Conservation (phyloP, 2,329 filamentous ascomycete genomes). For the Paraconiothyrium sp. region DNA sequence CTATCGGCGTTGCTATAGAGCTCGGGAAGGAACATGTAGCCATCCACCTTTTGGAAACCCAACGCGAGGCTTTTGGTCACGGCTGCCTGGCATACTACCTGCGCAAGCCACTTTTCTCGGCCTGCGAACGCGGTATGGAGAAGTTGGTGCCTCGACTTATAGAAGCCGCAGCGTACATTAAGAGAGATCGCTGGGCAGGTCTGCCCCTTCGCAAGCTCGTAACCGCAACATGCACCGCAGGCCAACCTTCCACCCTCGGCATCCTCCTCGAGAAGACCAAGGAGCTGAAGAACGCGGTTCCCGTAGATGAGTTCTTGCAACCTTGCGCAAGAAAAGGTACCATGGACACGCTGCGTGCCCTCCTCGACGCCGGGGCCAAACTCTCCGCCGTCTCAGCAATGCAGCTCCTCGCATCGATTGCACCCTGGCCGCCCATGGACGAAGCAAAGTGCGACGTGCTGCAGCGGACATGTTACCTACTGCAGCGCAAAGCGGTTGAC, state of each 20-base stretch:
- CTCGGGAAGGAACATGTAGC: background rate
- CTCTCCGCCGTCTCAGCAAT: background rate
- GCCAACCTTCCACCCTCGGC: background rate
- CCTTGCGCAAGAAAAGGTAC: background rate
- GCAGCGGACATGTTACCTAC: background rate
- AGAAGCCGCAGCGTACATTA: background rate
- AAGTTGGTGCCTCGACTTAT: background rate
- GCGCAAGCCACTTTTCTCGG: background rate
- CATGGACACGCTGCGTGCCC: background rate
- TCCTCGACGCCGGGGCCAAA: background rate
- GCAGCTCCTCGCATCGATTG: constrained; percentile 1
- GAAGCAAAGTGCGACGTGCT: background rate
- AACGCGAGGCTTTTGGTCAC: background rate
- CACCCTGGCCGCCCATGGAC: background rate
- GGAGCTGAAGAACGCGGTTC: background rate
- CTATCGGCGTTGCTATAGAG: background rate
- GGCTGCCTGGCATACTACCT: background rate
- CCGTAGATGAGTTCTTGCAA: background rate
- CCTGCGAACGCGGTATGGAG: background rate
- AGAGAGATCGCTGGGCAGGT: background rate
- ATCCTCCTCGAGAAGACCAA: constrained; percentile 1
- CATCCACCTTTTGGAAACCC: background rate
- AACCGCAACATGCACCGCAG: background rate
- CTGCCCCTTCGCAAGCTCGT: background rate
- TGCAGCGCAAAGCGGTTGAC: background rate